A percentile compares a stretch with the other conserved stretches of the same genome.
Evolutionary conservation across 1,139 yeast species (phyloP).

Genomic region (Zygoascus meyerae): DNA sequence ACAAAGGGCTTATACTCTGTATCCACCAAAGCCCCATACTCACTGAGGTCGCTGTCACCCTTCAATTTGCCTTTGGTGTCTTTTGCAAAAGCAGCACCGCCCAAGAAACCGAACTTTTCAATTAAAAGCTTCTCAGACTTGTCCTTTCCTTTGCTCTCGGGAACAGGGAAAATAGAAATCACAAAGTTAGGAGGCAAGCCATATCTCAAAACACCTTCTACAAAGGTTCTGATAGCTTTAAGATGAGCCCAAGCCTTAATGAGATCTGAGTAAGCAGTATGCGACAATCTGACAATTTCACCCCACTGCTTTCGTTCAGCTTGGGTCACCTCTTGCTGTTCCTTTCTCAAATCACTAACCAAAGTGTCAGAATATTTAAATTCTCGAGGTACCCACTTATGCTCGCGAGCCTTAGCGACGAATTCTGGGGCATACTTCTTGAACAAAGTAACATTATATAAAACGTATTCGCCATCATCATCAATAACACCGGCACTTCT

Average conservation of each 20-base stretch:
- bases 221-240: slow-evolving; percentile 57
- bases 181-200: slow-evolving; percentile 93
- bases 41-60: slow-evolving; percentile 64
- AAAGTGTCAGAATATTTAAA: slow-evolving; percentile 78
- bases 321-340: slow-evolving; percentile 67
- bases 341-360: slow-evolving; percentile 67
- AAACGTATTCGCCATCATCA: slow-evolving; percentile 63
- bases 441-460: slow-evolving; percentile 79
- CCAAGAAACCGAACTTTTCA: slow-evolving; percentile 76
- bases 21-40: slow-evolving; percentile 87
- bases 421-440: slow-evolving; percentile 73
- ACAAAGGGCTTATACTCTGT: slow-evolving; percentile 96
- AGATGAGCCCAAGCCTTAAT: slow-evolving; percentile 85
- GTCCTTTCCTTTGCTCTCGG: slow-evolving; percentile 29
- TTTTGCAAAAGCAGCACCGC: slow-evolving; percentile 73
- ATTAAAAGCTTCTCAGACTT: slow-evolving; percentile 65
- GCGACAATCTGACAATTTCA: slow-evolving; percentile 75
- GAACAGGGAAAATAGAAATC: slow-evolving; percentile 35
- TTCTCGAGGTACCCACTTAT: slow-evolving; percentile 90
- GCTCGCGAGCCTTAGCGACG: slow-evolving; percentile 67
- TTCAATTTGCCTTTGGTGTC: slow-evolving; percentile 62
- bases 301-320: slow-evolving; percentile 69
- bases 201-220: slow-evolving; percentile 77
- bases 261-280: slow-evolving; percentile 83
- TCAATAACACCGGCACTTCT: slow-evolving; percentile 71